Conservation (phyloP, 768 basidiomycete genomes). For the Collybia nuda region DNA sequence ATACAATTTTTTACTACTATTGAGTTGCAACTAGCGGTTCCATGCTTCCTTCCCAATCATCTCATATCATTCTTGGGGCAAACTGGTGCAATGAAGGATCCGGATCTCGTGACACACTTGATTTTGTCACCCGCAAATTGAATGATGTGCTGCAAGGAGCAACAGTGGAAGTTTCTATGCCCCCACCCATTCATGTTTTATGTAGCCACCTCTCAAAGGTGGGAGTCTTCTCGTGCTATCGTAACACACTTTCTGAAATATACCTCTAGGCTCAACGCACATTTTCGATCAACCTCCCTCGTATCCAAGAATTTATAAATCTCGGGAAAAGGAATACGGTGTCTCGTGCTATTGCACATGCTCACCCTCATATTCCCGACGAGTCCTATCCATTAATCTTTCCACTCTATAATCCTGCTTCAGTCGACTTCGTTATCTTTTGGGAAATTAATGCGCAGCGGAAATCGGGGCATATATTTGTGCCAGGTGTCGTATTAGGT, state of each 20-base stretch:
- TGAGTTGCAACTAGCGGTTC: conserved; percentile 29
- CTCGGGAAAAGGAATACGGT: conserved; percentile 45
- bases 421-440: conserved; percentile 72
- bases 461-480: conserved; percentile 59
- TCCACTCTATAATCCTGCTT: conserved; percentile 74
- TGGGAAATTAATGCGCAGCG: conserved; percentile 69
- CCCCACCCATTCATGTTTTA: conserved; percentile 54
- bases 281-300: conserved; percentile 19
- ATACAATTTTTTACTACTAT: conserved; percentile 2
- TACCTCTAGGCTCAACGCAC: no score
- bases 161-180: conserved; percentile 34
- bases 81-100: conserved; percentile 33
- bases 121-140: conserved; percentile 55
- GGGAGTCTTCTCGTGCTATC: conserved; percentile 6
- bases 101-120: conserved; percentile 39
- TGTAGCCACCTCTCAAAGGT: conserved; percentile 52
- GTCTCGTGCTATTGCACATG: conserved; percentile 30
- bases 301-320: conserved; percentile 48
- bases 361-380: conserved; percentile 59
- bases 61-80: conserved; percentile 42
- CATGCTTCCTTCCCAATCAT: conserved; percentile 49
- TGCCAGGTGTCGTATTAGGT: conserved; percentile 64
- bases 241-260: no score
- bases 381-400: conserved; percentile 60
- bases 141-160: conserved; percentile 49